Evolutionary conservation across 2,329 filamentous ascomycete genomes (phyloP).

Genomic region (Teratosphaeria nubilosa): DNA sequence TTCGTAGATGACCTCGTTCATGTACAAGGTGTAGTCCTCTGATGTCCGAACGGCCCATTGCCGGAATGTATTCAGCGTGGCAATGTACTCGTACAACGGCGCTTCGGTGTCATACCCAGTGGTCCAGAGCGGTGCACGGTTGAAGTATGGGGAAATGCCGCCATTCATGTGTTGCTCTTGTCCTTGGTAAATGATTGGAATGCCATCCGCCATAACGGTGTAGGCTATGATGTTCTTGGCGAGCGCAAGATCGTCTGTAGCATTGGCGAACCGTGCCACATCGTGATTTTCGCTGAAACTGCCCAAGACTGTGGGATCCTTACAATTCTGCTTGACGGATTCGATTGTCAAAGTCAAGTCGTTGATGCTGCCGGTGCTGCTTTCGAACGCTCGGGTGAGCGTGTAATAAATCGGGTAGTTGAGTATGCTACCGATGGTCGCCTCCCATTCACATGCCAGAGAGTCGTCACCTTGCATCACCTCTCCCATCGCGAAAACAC

Average conservation of each 20-base stretch:
- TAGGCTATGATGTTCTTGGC: conserved; percentile 31
- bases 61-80: conserved; percentile 34
- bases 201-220: conserved; percentile 27
- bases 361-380: conserved; percentile 27
- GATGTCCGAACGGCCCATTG: conserved; percentile 32
- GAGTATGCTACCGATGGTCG: conserved; percentile 27
- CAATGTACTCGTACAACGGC: conserved; percentile 31
- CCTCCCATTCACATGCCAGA: conserved; percentile 27
- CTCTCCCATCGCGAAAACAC: conserved; percentile 30
- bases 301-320: conserved; percentile 29
- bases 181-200: conserved; percentile 33
- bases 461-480: conserved; percentile 24
- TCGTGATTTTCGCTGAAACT: conserved; percentile 25
- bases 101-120: conserved; percentile 30
- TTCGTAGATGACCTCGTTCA: conserved; percentile 34
- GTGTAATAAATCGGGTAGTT: conserved; percentile 32
- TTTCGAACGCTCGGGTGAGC: conserved; percentile 28
- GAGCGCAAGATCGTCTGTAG: conserved; percentile 27
- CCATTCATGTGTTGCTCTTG: conserved; percentile 34
- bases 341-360: conserved; percentile 27
- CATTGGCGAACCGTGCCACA: conserved; percentile 24
- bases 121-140: conserved; percentile 31
- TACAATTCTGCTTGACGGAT: conserved; percentile 25
- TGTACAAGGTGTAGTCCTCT: conserved; percentile 31
- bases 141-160: conserved; percentile 20